Percentiles rank a stretch among this genome's conserved stretches.
Evolutionary conservation across 108 stramenopile genomes (phyloP).

Genomic region (Skeletonema potamos): DNA sequence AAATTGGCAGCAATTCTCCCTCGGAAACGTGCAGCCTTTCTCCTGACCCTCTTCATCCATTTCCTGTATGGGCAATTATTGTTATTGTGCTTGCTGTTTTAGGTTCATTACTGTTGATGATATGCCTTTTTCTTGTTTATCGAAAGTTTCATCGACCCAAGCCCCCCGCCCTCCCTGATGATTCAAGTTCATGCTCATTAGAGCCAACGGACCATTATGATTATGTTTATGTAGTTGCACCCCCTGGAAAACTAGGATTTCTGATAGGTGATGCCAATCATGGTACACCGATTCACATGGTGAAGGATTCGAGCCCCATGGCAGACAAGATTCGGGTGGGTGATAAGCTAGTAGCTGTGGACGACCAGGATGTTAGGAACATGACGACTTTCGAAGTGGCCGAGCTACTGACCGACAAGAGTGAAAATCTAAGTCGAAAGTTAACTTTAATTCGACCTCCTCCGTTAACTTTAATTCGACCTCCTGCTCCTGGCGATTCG

Average conservation of each 20-base stretch:
- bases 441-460: too few species aligned
- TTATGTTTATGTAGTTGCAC: slow-evolving; percentile 27
- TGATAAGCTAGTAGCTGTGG: slow-evolving; percentile 46
- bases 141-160: not conserved
- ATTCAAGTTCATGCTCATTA: too few species aligned
- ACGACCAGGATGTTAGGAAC: slow-evolving; percentile 38
- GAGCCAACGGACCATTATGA: too few species aligned
- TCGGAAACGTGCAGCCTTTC: slow-evolving; percentile 1
- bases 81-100: not conserved
- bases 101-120: not conserved
- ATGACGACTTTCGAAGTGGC: slow-evolving; percentile 45
- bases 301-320: slow-evolving; percentile 49
- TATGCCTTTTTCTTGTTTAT: not conserved
- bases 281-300: slow-evolving; percentile 35
- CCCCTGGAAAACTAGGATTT: slow-evolving; percentile 46
- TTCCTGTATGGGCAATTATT: not conserved
- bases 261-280: slow-evolving; percentile 37
- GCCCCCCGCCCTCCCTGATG: too few species aligned
- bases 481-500: too few species aligned
- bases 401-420: slow-evolving; percentile 29
- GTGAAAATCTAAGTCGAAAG: slow-evolving; percentile 30
- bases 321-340: slow-evolving; percentile 34
- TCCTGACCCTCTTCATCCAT: not conserved
- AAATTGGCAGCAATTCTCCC: not conserved
- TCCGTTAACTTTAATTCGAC: too few species aligned